phyloP scores from a whole-genome alignment of 345 rosid genomes.

The Ceriops zippeliana region DNA sequence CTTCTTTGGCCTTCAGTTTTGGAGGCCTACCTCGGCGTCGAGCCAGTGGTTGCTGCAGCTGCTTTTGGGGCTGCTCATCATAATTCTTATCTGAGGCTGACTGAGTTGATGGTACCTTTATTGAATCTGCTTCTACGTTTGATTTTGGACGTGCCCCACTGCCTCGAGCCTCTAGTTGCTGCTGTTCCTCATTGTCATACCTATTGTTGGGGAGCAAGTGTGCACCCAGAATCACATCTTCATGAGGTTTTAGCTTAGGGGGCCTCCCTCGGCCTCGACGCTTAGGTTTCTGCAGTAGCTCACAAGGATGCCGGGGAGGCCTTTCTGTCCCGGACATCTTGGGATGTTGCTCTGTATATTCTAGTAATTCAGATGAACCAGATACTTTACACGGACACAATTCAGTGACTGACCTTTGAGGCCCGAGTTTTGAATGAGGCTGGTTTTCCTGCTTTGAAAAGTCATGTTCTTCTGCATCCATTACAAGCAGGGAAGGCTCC shows the following conservation, averaged over 20 bases:
- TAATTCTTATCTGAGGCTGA: neutral
- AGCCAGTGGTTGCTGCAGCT: neutral
- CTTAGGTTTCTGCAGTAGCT: neutral
- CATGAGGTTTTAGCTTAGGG: neutral
- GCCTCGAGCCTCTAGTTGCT: neutral
- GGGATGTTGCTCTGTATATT: neutral
- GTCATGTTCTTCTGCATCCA: too few relatives aligned
- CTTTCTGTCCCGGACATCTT: neutral
- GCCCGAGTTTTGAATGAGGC: too few relatives aligned
- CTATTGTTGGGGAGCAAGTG: neutral
- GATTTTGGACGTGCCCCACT: neutral
- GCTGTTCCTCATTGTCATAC: neutral
- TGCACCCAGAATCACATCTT: neutral
- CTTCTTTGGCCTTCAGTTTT: neutral
- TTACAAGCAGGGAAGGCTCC: too few relatives aligned
- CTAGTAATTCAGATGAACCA: neutral
- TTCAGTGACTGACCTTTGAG: neutral
- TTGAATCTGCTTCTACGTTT: neutral
- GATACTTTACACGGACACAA: neutral
- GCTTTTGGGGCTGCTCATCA: neutral
- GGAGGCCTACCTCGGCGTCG: neutral
- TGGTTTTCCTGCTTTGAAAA: too few relatives aligned
- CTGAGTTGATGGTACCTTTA: neutral
- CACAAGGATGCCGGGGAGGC: neutral
- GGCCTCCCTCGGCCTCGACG: constrained; percentile 11